Evolutionary conservation across 2,329 filamentous ascomycete genomes (phyloP), one percentile per base, ranked within the genome.

Genomic region (Tolypocladium inflatum): DNA sequence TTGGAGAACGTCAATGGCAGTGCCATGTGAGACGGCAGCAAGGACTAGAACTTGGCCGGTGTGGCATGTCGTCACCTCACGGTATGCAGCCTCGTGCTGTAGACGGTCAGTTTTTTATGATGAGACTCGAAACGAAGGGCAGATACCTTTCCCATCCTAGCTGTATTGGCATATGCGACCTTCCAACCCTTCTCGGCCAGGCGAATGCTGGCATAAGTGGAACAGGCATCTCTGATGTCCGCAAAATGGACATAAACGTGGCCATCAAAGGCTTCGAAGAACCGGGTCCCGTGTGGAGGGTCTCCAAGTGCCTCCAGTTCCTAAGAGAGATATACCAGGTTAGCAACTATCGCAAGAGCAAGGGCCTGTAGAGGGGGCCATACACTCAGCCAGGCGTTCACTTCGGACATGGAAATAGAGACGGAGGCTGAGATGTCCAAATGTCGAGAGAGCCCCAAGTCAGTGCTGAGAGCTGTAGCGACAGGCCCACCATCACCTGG

Each of bases 221-320:
- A 74, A 56, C 76, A 79, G 8, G 85, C 78, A 67, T 87, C 84
- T 55, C 82, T 78, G 55, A 86, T 79, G 63, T 88, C 85, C 8
- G 76, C 72, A 63, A 88, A 86, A 5, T 77, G 78, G 30, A 85
- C 70, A 58, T 78, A 81, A 37, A 84, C 75, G 54, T 73, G 77
- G 4, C 76, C 75, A 51, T 68, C 69, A 35, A 66, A 64, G 4
- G 67, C 60, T 19, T 73, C 68, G 1, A 78, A 60, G 33, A 73
- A 70, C 11, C 69, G 73, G 9, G 65, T 67, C 23, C 77, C 77
- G 37, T 74, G 68, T 54, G 73, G 71, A 17, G 43, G 67, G 61
- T 52, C 67, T 57, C 73, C 73, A 58, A 64, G 58, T 13, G 62
- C 59, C 42, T 66, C 70, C 3, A 80, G 63, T 9, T 74, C 73